phyloP scores from a whole-genome alignment of 257 asterid species.

The Solanum gracilifrons region DNA sequence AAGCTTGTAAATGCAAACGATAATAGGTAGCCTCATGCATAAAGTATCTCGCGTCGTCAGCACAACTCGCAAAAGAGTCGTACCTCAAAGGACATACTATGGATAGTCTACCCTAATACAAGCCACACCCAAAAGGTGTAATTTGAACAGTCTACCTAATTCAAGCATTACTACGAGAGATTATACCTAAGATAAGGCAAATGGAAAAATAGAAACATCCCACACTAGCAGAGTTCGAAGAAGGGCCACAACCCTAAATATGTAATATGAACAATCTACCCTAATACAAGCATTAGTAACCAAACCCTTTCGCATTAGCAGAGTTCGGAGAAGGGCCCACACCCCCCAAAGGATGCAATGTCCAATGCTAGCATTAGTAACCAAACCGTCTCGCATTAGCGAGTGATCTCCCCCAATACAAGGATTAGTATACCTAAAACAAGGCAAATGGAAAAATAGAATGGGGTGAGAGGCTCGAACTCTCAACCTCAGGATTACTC shows the following conservation, averaged over 20 bases:
- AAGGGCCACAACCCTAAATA: background rate
- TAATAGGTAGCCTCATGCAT: background rate
- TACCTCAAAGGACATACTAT: background rate
- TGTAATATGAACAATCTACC: background rate
- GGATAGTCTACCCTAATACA: background rate
- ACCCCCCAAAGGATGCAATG: too few species aligned
- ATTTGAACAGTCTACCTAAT: background rate
- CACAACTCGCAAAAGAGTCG: background rate
- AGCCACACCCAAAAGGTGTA: background rate
- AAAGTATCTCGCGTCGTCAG: background rate
- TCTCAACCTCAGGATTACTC: constrained; percentile 89
- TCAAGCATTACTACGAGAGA: background rate
- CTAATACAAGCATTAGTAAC: too few species aligned
- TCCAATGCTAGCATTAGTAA: too few species aligned
- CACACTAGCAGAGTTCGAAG: background rate
- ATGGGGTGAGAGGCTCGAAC: constrained; percentile 87
- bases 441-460: too few species aligned
- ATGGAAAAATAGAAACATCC: background rate
- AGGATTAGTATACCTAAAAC: too few species aligned
- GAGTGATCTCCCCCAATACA: too few species aligned
- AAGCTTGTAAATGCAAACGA: constrained; percentile 4
- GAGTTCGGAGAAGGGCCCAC: too few species aligned
- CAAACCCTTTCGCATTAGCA: too few species aligned
- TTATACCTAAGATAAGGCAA: too few species aligned
- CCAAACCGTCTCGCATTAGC: too few species aligned